Base-by-base conservation (phyloP, 257 asterid genomes). In the Solanum phureja region DNA sequence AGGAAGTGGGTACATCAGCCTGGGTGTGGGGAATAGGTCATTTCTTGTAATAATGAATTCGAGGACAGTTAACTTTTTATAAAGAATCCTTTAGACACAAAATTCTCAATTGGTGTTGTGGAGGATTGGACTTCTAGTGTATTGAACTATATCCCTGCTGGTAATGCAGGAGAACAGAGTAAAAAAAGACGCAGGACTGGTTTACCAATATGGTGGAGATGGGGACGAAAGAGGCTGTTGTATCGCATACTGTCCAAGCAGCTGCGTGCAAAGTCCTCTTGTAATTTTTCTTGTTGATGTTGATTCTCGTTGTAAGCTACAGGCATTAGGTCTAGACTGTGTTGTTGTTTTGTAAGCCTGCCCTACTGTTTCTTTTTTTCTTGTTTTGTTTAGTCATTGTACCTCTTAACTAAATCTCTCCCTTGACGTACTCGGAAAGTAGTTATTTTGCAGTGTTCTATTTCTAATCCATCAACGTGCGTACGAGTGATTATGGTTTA, bases 181-280 rank as follows among this genome's bases (percentile, higher is more conserved):
- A 95, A 89, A 74, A 93, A 87, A 89, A 93, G 89, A 91, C 90
- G 93, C 86, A 52, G 73, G 52, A 88, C 90, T 52, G 88, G 87
- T 83, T 89, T 83, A 75, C 99, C 98, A 27, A 60, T 83, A 23
- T 95, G 98, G 98, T 96, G 99, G 98, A 93, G 90, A 88, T 93
- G 75, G 94, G 98, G 98, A 31, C 92, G 92, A 19, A 96, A 90
- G 88, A 90, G 96, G 88, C 91, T 91, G 92, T 64, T 93, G 79
- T 95, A 93, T 89, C 90, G 56, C 42, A 86, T 93, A 58, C 84
- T 92, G 91, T 71, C 90, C 93, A 92, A 92, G 92, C 92, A 91
- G 90, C 90, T 86, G n/a, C 90, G 85, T 31, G 83, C 77, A 24
- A 92, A 87, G 88, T 79, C 81, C 88, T 89, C 46, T 88, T 84